Evolutionary conservation across 139 green algal species (phyloP).

Genomic region (Picochlorum sp.): DNA sequence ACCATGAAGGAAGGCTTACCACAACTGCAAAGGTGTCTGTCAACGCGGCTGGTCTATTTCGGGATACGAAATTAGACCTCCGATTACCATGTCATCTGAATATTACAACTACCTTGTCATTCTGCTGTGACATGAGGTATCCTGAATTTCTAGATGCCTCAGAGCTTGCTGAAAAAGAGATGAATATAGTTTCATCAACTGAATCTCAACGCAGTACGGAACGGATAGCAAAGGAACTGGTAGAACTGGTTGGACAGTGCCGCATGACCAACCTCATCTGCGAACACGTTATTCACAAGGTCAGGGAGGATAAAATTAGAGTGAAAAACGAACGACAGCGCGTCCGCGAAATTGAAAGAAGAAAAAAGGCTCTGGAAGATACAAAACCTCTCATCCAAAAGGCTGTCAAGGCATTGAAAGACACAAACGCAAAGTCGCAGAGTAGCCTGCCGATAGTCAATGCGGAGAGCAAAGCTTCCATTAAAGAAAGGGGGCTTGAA

Average conservation of each 20-base stretch:
- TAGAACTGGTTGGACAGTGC: too few relatives aligned
- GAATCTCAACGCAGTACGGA: too few relatives aligned
- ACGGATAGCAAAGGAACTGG: too few relatives aligned
- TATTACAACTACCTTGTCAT: slow-evolving; percentile 4
- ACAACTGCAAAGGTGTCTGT: slow-evolving; percentile 8
- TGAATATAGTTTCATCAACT: too few relatives aligned
- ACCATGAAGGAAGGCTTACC: neutral
- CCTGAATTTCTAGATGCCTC: too few relatives aligned
- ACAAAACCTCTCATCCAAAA: slow-evolving; percentile 1
- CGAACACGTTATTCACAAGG: too few relatives aligned
- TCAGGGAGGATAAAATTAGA: too few relatives aligned
- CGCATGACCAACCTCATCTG: too few relatives aligned
- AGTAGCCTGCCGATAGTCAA: too few relatives aligned
- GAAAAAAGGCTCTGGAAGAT: neutral
- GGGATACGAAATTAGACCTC: slow-evolving; percentile 17
- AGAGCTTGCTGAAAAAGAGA: too few relatives aligned
- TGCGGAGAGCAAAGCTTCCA: neutral
- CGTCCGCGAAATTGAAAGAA: neutral
- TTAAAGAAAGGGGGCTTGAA: neutral
- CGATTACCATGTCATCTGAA: slow-evolving; percentile 14
- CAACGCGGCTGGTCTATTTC: slow-evolving; percentile 12
- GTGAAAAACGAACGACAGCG: neutral
- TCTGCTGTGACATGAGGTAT: slow-evolving; percentile 1
- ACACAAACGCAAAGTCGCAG: neutral
- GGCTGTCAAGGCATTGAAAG: neutral